Evolutionary conservation across 192 early-diverging fungal genomes (phyloP).

Genomic region (Gaertneriomyces sp.): DNA sequence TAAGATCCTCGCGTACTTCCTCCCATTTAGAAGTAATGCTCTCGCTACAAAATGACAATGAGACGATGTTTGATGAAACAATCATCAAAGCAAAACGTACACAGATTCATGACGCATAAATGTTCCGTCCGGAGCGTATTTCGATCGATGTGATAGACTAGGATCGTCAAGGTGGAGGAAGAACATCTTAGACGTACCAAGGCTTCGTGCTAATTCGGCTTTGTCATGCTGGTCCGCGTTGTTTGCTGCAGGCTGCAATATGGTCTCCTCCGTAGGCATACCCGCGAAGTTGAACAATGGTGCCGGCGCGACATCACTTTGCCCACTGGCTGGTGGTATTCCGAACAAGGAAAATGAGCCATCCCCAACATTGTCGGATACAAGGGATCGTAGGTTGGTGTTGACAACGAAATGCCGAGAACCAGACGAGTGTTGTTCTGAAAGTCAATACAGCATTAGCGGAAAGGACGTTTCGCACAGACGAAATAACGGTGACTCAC

Average conservation of each 20-base stretch:
- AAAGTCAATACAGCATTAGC: no score
- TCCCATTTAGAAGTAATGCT: slow-evolving; percentile 56
- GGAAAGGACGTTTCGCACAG: no score
- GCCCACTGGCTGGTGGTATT: background rate
- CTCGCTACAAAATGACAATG: slow-evolving; percentile 37
- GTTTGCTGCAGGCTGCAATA: no score
- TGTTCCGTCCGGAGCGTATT: slow-evolving; percentile 19
- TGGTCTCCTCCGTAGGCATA: background rate
- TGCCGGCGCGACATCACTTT: background rate
- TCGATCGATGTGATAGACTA: slow-evolving; percentile 24
- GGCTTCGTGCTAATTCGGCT: slow-evolving; percentile 1
- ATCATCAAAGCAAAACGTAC: slow-evolving; percentile 16
- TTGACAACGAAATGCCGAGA: slow-evolving; percentile 20
- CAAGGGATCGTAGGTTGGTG: slow-evolving; percentile 32
- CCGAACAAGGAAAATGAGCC: slow-evolving; percentile 5
- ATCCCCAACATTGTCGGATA: slow-evolving; percentile 15
- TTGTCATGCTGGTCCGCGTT: slow-evolving; percentile 2
- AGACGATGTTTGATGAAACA: background rate
- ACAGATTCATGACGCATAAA: slow-evolving; percentile 32
- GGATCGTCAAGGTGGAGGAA: slow-evolving; percentile 26
- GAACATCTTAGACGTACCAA: slow-evolving; percentile 24
- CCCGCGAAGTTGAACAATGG: slow-evolving; percentile 1
- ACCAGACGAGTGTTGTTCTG: background rate
- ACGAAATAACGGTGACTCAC: no score
- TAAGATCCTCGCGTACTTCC: slow-evolving; percentile 50